phyloP scores from a whole-genome alignment of 352 stramenopile species.

The Phytophthora sansomeana region DNA sequence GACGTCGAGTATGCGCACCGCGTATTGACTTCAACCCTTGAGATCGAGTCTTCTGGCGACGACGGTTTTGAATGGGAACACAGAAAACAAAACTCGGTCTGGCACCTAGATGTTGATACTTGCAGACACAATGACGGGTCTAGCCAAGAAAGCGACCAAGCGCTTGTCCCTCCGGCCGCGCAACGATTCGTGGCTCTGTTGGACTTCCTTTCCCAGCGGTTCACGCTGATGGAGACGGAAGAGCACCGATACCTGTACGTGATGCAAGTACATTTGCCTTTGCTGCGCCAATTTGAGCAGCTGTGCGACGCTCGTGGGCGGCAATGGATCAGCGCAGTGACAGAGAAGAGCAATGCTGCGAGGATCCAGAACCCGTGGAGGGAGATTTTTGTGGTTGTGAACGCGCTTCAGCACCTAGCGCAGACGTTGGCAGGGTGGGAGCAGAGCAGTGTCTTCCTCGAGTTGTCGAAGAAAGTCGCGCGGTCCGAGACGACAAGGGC shows the following conservation, averaged over 20 bases:
- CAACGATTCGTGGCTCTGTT: conserved; percentile 58
- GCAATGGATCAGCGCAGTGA: conserved; percentile 19
- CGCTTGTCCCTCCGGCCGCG: conserved; percentile 37
- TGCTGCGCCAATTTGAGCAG: conserved; percentile 51
- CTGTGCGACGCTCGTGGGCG: conserved; percentile 38
- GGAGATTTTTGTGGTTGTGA: conserved; percentile 59
- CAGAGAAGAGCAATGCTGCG: conserved; percentile 13
- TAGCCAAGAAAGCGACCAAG: conserved; percentile 9
- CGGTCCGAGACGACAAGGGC: conserved; percentile 61
- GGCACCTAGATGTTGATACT: conserved; percentile 28
- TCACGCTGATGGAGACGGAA: conserved; percentile 66
- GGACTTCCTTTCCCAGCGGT: conserved; percentile 75
- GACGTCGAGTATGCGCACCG: conserved; percentile 65
- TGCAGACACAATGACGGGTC: background rate
- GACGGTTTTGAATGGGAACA: conserved; percentile 7
- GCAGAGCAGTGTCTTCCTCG: conserved; percentile 72
- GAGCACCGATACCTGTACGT: conserved; percentile 84
- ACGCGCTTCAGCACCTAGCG: conserved; percentile 53
- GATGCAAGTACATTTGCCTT: conserved; percentile 66
- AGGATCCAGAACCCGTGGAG: conserved; percentile 21
- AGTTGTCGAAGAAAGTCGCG: conserved; percentile 65
- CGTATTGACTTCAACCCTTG: conserved; percentile 40
- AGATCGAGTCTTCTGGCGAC: conserved; percentile 6
- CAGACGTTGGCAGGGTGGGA: conserved; percentile 63
- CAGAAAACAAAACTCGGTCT: conserved; percentile 22